These are phyloP conservation scores for Wickerhamomyces canadensis DNA, from an alignment of 805 yeast genomes.

Conservation along the genomic window DNA sequence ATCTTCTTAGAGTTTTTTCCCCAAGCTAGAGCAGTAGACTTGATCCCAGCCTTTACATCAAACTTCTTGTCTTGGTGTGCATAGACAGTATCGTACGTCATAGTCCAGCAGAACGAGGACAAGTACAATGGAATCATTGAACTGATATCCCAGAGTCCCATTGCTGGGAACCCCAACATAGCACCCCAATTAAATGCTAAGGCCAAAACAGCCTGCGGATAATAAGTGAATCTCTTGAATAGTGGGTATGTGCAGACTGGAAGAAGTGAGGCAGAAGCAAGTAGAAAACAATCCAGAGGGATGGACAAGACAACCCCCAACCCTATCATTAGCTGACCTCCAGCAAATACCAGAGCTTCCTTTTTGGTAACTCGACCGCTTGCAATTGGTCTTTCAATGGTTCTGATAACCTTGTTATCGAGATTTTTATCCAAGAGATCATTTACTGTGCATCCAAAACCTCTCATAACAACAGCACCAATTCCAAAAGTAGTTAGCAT, in stretches of 20 bases:
- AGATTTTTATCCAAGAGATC: conserved; percentile 81
- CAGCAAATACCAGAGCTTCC: conserved; percentile 67
- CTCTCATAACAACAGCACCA: conserved; percentile 90
- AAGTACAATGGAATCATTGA: conserved; percentile 75
- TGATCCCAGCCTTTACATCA: conserved; percentile 86
- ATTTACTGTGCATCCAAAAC: conserved; percentile 96
- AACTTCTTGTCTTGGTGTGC: conserved; percentile 95
- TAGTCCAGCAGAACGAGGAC: conserved; percentile 84
- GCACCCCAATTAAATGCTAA: conserved; percentile 94
- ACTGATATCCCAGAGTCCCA: conserved; percentile 74
- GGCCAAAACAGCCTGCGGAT: conserved; percentile 83
- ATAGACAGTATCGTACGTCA: conserved; percentile 92
- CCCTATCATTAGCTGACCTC: conserved; percentile 71
- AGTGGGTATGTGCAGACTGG: conserved; percentile 85
- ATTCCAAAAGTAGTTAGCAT: conserved; percentile 69
- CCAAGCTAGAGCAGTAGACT: conserved; percentile 96
- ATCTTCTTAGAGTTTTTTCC: conserved; percentile 71
- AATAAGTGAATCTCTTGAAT: conserved; percentile 91
- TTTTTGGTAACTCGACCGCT: conserved; percentile 69
- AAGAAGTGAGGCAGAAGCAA: conserved; percentile 77
- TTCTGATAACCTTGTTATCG: conserved; percentile 82
- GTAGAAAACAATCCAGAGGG: conserved; percentile 74
- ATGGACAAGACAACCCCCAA: conserved; percentile 62
- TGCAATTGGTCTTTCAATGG: conserved; percentile 89
- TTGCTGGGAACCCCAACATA: conserved; percentile 89